Percentiles rank a stretch among this genome's conserved stretches.
Evolutionary conservation across 1,284 basidiomycete species (phyloP).

Genomic region (Naganishia sp.): DNA sequence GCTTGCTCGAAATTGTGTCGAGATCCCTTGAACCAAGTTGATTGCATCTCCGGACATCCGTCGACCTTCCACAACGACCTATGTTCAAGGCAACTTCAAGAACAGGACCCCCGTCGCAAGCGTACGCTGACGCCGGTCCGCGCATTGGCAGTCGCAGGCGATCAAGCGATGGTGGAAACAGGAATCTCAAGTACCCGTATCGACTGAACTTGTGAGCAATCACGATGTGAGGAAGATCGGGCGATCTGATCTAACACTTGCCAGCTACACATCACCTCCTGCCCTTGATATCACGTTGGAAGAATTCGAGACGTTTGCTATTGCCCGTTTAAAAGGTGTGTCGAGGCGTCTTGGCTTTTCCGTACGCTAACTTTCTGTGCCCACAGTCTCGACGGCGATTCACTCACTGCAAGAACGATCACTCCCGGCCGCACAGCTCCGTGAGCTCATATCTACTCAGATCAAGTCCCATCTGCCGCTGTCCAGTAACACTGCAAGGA

Average conservation of each 20-base stretch:
- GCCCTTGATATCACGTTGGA: slow-evolving; percentile 82
- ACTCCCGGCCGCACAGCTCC: slow-evolving; percentile 46
- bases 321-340: slow-evolving; percentile 72
- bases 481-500: slow-evolving; percentile 62
- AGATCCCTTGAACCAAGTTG: too few relatives aligned
- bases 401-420: slow-evolving; percentile 66
- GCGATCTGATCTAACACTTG: neutral
- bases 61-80: neutral
- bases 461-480: slow-evolving; percentile 59
- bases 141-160: slow-evolving; percentile 49
- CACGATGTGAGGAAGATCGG: too few relatives aligned
- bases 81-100: slow-evolving; percentile 49
- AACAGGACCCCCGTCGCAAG: slow-evolving; percentile 35
- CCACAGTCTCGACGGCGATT: slow-evolving; percentile 82
- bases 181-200: slow-evolving; percentile 60
- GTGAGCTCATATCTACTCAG: slow-evolving; percentile 41
- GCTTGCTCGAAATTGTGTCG: too few relatives aligned
- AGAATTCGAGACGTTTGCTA: slow-evolving; percentile 90
- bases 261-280: slow-evolving; percentile 22
- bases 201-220: slow-evolving; percentile 75
- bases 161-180: slow-evolving; percentile 34
- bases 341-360: neutral
- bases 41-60: too few relatives aligned
- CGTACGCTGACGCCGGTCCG: slow-evolving; percentile 36
- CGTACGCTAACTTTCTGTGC: neutral